Percentiles rank a stretch among this genome's conserved stretches.
phyloP scores from a whole-genome alignment of 1,284 basidiomycete species.

The Apiotrichum sp. region DNA sequence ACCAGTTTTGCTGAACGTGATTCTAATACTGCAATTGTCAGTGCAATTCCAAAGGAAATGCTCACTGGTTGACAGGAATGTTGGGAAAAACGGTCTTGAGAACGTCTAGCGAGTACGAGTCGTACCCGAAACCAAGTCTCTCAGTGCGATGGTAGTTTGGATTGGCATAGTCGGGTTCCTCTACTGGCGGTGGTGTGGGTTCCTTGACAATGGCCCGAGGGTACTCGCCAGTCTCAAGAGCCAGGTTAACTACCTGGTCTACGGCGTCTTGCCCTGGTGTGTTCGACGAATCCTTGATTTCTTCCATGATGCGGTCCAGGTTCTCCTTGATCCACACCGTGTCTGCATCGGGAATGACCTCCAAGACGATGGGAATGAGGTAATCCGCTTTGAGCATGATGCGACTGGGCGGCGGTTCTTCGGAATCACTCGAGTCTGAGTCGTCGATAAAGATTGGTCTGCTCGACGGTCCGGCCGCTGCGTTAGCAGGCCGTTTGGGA shows the following conservation, averaged over 20 bases:
- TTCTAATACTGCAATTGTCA: constrained; percentile 20
- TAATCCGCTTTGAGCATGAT: constrained; percentile 14
- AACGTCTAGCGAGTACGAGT: not conserved
- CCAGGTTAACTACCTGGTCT: constrained; percentile 21
- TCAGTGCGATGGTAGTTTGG: constrained; percentile 15
- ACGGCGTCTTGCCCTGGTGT: constrained; percentile 13
- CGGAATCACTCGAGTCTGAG: not conserved
- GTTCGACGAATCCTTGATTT: constrained; percentile 10
- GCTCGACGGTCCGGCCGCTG: not conserved
- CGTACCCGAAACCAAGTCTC: constrained; percentile 1
- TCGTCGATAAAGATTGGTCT: not conserved
- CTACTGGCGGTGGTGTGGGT: not conserved
- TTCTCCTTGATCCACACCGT: constrained; percentile 19
- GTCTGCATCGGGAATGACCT: constrained; percentile 38
- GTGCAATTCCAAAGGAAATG: constrained; percentile 14
- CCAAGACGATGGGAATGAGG: constrained; percentile 29
- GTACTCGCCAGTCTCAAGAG: constrained; percentile 32
- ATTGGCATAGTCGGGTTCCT: constrained; percentile 14
- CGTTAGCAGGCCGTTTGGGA: not conserved
- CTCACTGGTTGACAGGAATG: constrained; percentile 19
- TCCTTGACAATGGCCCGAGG: constrained; percentile 12
- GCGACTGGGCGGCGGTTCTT: not conserved
- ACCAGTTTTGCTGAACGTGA: constrained; percentile 1
- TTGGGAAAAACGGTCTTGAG: constrained; percentile 5
- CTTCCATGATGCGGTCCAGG: constrained; percentile 1